phyloP scores from a whole-genome alignment of 2,329 filamentous ascomycete genomes.

The Alternaria triticimaculans region DNA sequence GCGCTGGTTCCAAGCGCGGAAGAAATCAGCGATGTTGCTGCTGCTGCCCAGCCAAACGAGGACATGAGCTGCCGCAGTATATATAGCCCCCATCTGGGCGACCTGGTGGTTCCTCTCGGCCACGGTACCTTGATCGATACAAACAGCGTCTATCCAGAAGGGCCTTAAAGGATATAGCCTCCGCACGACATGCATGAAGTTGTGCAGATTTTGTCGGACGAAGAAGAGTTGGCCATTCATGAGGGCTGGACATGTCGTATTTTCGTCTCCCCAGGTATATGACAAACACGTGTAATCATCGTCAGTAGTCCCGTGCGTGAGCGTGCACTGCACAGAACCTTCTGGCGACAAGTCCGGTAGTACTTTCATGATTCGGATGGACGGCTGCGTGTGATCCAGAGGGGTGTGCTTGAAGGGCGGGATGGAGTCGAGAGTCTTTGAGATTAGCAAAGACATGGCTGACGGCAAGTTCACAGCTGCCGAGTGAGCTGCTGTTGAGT shows the following conservation, averaged over 20 bases:
- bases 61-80: not conserved
- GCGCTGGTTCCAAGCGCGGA: no score
- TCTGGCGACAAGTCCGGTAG: not conserved
- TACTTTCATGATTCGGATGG: not conserved
- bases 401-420: not conserved
- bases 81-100: not conserved
- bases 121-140: not conserved
- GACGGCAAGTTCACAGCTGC: no score
- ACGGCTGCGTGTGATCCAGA: not conserved
- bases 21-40: no score
- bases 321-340: not conserved
- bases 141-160: not conserved
- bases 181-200: not conserved
- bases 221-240: rapidly evolving
- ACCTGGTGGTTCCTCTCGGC: not conserved
- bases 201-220: not conserved
- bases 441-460: rapidly evolving
- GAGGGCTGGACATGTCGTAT: rapidly evolving
- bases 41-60: not conserved
- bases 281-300: not conserved
- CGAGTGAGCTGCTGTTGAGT: no score
- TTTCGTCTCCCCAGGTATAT: not conserved
- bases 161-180: not conserved
- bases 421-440: rapidly evolving
- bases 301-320: not conserved